Evolutionary conservation across 1,284 basidiomycete species (phyloP), one percentile per base, ranked within the genome.

Genomic region (Bondarzewia mesenterica): DNA sequence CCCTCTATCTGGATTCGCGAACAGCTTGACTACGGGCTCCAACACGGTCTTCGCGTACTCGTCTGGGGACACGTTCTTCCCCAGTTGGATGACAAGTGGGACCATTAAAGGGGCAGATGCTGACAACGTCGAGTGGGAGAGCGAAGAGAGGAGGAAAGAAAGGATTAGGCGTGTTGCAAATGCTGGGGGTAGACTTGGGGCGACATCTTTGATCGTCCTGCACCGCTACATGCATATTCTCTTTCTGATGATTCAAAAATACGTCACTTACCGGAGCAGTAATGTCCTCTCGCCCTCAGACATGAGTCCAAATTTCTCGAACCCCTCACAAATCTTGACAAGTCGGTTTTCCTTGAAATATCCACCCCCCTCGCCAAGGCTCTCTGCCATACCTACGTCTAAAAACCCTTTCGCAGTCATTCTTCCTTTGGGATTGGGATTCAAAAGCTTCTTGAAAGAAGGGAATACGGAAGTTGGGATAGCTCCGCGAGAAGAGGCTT

Each of bases 321-420:
- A 70, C 0, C 91, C 87, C 32, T 79, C 70, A 42, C 93, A 93
- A 2, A 97, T 82, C 61, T 85, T 85, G 38, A 94, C 85, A 4
- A 99, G 74, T 21, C 82, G 76, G 64, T 99, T 99, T 23, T 74
- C 73, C 2, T 76, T 71, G 67, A 97, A 98, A 67, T 96, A 97
- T 0, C 93, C 93, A 0, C 73, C 61, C 7, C 69, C 69, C 38
- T 76, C 75, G 2, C 70, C 71, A 0, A 66, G 65, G 1, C 73
- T 75, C 46, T 84, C 77, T 3, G 80, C 74, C 78, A 91, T 89
- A 3, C 90, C 90, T 26, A 84, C 71, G 26, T 89, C 82, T 12
- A 95, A 73, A 63, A 98, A 91, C 2, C 71, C 71, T 54, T 88
- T 85, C 0, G 87, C 76, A 0, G 85, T 78, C 56, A 93, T 69